Evolutionary conservation across 805 yeast species (phyloP).

Genomic region (Starmerella vitae): DNA sequence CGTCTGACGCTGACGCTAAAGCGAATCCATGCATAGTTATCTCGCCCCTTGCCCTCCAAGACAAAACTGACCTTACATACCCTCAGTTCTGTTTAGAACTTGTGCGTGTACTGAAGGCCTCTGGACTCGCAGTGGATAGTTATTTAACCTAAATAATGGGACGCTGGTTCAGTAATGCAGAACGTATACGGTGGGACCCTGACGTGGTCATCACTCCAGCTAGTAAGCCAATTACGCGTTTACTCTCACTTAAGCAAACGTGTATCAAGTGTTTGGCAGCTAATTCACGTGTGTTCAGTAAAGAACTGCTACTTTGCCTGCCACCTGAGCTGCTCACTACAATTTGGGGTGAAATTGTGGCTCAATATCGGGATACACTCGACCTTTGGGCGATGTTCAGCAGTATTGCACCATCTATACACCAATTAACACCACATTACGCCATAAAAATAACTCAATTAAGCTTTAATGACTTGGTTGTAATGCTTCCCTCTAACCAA

Average conservation of each 20-base stretch:
- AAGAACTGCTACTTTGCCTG: neutral
- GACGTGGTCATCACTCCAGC: neutral
- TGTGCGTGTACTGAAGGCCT: constrained; percentile 8
- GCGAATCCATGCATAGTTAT: constrained; percentile 1
- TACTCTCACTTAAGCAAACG: constrained; percentile 1
- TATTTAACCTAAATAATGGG: constrained; percentile 3
- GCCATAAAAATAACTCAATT: too few species aligned
- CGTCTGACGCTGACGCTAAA: neutral
- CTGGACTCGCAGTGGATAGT: constrained; percentile 3
- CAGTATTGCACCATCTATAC: neutral
- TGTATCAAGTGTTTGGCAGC: constrained; percentile 3
- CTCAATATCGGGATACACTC: constrained; percentile 6
- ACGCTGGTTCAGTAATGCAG: constrained; percentile 10
- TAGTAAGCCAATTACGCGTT: neutral
- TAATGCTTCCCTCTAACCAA: too few species aligned
- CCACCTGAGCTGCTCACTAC: neutral
- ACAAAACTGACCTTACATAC: neutral
- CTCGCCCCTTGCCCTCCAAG: constrained; percentile 6
- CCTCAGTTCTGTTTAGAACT: constrained; percentile 7
- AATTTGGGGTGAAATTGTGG: constrained; percentile 7
- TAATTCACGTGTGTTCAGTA: constrained; percentile 1
- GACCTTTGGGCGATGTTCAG: constrained; percentile 11
- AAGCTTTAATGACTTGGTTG: too few species aligned
- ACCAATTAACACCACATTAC: too few species aligned
- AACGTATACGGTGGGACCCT: constrained; percentile 9